phyloP scores from a whole-genome alignment of 495 filamentous ascomycete genomes.

The Penicillium parvum region DNA sequence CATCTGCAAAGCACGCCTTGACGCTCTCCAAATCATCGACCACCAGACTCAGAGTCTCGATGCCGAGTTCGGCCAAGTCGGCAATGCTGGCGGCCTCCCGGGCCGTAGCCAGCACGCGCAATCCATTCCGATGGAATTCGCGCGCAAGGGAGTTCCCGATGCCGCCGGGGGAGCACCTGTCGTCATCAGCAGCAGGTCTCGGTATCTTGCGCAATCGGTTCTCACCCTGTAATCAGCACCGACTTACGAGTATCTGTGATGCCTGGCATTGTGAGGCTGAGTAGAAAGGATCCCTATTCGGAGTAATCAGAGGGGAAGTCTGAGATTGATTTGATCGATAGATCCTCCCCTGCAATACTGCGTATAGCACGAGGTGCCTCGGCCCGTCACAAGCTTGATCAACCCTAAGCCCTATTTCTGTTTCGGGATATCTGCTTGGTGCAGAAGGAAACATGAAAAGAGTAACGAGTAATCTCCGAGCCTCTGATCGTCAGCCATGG shows the following conservation, averaged over 20 bases:
- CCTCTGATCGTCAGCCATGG: too few species aligned
- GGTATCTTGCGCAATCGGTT: not conserved
- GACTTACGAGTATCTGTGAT: constrained; percentile 34
- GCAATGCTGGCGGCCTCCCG: constrained; percentile 45
- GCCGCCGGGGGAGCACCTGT: constrained; percentile 52
- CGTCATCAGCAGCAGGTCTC: constrained; percentile 2
- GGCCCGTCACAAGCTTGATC: constrained; percentile 2
- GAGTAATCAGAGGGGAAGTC: not conserved
- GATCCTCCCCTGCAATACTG: not conserved
- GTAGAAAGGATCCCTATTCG: too few species aligned
- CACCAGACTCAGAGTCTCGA: constrained; percentile 52
- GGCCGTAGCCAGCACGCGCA: constrained; percentile 56
- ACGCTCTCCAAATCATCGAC: constrained; percentile 48
- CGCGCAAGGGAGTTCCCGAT: constrained; percentile 56
- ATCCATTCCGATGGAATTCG: constrained; percentile 48
- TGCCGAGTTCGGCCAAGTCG: constrained; percentile 43
- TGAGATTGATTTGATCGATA: not conserved
- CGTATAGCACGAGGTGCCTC: constrained; percentile 11
- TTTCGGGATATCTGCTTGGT: constrained; percentile 5
- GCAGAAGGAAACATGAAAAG: not conserved
- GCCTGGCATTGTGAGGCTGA: constrained; percentile 14
- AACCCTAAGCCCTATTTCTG: constrained; percentile 22
- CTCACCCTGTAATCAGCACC: constrained; percentile 47
- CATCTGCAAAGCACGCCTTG: constrained; percentile 35
- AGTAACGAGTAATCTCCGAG: not conserved